phyloP scores from a whole-genome alignment of 352 stramenopile species.

The Pythium brachiatum region DNA sequence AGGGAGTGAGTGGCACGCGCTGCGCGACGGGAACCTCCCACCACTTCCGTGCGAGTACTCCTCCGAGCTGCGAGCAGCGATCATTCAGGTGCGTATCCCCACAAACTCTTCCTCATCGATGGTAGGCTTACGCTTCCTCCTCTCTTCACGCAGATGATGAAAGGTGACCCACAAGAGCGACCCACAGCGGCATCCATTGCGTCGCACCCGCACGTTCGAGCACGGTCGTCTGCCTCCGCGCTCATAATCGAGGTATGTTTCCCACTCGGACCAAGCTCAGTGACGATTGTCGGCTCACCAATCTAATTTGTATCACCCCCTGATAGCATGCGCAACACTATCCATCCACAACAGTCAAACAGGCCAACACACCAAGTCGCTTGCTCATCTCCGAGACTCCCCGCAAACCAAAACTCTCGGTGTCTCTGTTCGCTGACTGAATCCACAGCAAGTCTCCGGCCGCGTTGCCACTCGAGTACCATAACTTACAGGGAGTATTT shows the following conservation, averaged over 20 bases:
- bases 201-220: conserved; percentile 25
- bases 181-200: conserved; percentile 44
- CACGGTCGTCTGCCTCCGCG: conserved; percentile 9
- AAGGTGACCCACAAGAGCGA: conserved; percentile 37
- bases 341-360: conserved; percentile 8
- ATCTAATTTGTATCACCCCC: not conserved
- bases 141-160: conserved; percentile 55
- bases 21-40: conserved; percentile 53
- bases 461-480: too few relatives aligned
- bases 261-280: not conserved
- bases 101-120: not conserved
- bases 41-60: conserved; percentile 47
- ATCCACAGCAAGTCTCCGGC: not conserved
- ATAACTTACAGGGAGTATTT: too few relatives aligned
- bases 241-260: conserved; percentile 15
- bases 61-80: conserved; percentile 31
- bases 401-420: conserved; percentile 24
- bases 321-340: conserved; percentile 15
- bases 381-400: conserved; percentile 19
- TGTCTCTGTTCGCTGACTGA: conserved; percentile 22
- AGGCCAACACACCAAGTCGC: conserved; percentile 7
- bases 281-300: not conserved
- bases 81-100: conserved; percentile 39
- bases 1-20: conserved; percentile 64
- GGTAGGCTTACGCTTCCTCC: not conserved